Base-by-base conservation (phyloP, 2,329 filamentous ascomycete species). In the Neurospora sp. region DNA sequence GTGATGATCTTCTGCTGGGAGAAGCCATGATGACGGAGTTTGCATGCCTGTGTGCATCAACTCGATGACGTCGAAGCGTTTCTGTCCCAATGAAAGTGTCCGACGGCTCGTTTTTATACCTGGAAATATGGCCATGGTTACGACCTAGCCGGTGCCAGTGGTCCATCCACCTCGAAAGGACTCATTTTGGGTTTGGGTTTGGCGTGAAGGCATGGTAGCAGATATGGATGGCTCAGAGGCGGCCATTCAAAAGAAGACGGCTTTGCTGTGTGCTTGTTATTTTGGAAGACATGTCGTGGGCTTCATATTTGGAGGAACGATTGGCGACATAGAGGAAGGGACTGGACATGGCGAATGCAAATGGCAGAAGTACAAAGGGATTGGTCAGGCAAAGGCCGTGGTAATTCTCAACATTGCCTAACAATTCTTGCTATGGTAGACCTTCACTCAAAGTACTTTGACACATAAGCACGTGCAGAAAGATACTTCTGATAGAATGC, bases 381-480 rank as follows among this genome's bases (percentile, higher is more conserved):
- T 10, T 19, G 40, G 8, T 10, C 40, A 43, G 4, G 8, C 40
- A 42, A 42, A n/a, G 17, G 40, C 17, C 17, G 40, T 42, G 40
- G 40, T 42, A 0, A n/a, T 19, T 43, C 17, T 4, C 40, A 43
- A 43, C n/a, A 11, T 19, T 11, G n/a, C 4, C 42, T 19, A 43
- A 43, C 42, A 19, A 19, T 19, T 43, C 9, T 19, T 10, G 9
- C 2, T 19, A 2, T 5, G 9, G 1, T 11, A 1, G n/a, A 43
- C n/a, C 4, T 43, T 11, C 2, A n/a, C 9, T 43, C 9, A 43
- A 43, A 43, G 42, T 43, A 43, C n/a, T 11, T 43, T 43, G 0
- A 19, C 2, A 10, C 8, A 5, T 9, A 19, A n/a, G 1, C 0
- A 1, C 0, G 1, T 2, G 42, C n/a, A 2, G 0, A 19, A 10